Conservation (phyloP, 129 eudicot species). For the Daucus carota region DNA sequence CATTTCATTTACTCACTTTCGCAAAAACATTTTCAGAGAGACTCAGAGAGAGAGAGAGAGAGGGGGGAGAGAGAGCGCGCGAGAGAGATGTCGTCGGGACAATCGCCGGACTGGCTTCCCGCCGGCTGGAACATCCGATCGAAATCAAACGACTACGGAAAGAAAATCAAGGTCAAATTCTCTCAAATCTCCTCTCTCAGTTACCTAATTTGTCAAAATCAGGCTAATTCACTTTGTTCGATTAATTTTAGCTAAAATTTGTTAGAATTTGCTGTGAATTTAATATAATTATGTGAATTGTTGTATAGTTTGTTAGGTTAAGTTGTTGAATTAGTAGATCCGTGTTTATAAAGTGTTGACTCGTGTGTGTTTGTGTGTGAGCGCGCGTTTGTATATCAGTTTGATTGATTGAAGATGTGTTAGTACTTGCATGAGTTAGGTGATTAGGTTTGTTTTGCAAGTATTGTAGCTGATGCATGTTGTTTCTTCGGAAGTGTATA, state of each 20-base stretch:
- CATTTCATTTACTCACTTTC: background rate
- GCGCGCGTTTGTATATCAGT: background rate
- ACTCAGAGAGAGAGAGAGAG: background rate
- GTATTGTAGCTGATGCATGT: background rate
- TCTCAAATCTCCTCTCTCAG: too few relatives aligned
- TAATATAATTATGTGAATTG: background rate
- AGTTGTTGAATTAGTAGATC: background rate
- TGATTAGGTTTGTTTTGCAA: background rate
- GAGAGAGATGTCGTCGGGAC: slow-evolving; percentile 38
- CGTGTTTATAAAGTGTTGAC: background rate
- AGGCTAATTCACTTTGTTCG: background rate
- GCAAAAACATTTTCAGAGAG: background rate
- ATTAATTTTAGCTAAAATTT: background rate
- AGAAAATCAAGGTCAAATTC: slow-evolving; percentile 47
- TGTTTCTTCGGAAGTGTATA: background rate
- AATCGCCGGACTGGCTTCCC: slow-evolving; percentile 63
- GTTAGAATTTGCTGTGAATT: background rate
- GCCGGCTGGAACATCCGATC: slow-evolving; percentile 46
- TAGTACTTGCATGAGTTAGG: background rate
- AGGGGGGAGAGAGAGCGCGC: background rate
- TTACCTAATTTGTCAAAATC: background rate
- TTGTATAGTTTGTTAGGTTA: background rate
- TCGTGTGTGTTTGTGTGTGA: background rate
- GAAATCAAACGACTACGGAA: slow-evolving; percentile 22
- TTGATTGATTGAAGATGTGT: background rate